Conservation (phyloP, 2,329 filamentous ascomycete species). For the Aspergillus aculeatinus region DNA sequence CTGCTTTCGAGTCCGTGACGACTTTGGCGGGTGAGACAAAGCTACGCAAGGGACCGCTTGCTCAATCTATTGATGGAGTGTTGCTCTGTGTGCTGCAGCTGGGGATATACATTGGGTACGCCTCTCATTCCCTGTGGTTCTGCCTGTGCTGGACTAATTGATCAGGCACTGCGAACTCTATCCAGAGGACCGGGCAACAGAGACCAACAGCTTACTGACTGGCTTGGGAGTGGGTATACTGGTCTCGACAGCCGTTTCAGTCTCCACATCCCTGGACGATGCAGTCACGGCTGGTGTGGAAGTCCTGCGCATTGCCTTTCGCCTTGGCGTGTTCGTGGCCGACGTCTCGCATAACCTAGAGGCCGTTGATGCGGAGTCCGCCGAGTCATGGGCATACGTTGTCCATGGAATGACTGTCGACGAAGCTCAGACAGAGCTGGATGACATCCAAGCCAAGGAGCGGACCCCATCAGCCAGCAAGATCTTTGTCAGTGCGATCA, state of each 20-base stretch:
- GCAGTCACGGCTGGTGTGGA: constrained; percentile 45
- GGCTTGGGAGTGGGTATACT: constrained; percentile 51
- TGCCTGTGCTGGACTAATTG: too few relatives aligned
- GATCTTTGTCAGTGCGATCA: constrained; percentile 21
- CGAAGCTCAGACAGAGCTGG: constrained; percentile 12
- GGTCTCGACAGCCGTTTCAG: constrained; percentile 43
- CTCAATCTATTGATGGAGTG: constrained; percentile 48
- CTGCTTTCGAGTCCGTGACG: constrained; percentile 19
- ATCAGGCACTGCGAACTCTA: background rate
- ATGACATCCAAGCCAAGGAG: constrained; percentile 6
- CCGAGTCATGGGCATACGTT: constrained; percentile 12
- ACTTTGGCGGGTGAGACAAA: constrained; percentile 12
- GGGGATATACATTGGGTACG: constrained; percentile 47
- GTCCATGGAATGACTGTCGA: constrained; percentile 8
- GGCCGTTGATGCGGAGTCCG: background rate
- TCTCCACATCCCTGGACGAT: constrained; percentile 42
- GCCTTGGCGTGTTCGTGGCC: constrained; percentile 47
- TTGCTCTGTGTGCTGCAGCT: constrained; percentile 45
- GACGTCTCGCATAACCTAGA: constrained; percentile 46
- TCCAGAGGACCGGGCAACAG: constrained; percentile 8
- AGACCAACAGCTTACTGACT: constrained; percentile 32
- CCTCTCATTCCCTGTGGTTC: background rate
- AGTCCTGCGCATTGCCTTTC: constrained; percentile 46
- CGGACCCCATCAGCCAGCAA: constrained; percentile 18
- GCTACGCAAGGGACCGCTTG: constrained; percentile 43